Evolutionary conservation across 192 early-diverging fungal species (phyloP).

Genomic region (Mortierella alpina): DNA sequence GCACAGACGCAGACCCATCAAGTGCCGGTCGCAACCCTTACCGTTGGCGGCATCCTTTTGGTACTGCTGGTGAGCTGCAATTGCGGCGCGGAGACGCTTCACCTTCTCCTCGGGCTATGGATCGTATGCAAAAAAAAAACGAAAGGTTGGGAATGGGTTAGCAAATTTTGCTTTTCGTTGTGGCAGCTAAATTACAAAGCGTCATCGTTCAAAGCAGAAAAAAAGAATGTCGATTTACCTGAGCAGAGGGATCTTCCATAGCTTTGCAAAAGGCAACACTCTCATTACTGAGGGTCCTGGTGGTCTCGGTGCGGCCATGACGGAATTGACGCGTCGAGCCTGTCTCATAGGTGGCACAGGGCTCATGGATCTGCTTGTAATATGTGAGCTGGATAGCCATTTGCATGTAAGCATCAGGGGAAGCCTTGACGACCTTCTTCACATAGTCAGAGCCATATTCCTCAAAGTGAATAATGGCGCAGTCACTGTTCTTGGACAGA

Average conservation of each 20-base stretch:
- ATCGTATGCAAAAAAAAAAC: neutral
- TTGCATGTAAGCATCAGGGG: constrained; percentile 89
- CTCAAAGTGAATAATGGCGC: constrained; percentile 70
- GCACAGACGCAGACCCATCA: constrained; percentile 78
- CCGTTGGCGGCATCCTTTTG: constrained; percentile 79
- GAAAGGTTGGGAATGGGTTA: neutral
- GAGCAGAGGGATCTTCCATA: constrained; percentile 64
- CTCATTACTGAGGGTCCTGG: constrained; percentile 79
- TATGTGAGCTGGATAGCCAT: constrained; percentile 89
- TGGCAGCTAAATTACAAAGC: neutral
- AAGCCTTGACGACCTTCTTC: constrained; percentile 69
- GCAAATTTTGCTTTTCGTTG: neutral
- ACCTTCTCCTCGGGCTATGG: constrained; percentile 65
- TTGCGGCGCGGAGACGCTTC: constrained; percentile 69
- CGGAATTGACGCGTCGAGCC: constrained; percentile 82
- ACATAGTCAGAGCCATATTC: constrained; percentile 82
- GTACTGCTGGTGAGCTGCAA: constrained; percentile 73
- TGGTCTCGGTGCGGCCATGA: constrained; percentile 90
- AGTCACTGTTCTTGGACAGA: constrained; percentile 70
- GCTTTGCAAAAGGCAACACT: constrained; percentile 74
- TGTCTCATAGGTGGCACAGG: constrained; percentile 87
- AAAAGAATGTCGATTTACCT: constrained; percentile 26
- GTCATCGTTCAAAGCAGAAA: neutral
- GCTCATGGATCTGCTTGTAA: constrained; percentile 73
- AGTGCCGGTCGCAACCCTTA: constrained; percentile 84